Base-by-base conservation (phyloP, 192 early-diverging fungal genomes). In the Backusella circina region DNA sequence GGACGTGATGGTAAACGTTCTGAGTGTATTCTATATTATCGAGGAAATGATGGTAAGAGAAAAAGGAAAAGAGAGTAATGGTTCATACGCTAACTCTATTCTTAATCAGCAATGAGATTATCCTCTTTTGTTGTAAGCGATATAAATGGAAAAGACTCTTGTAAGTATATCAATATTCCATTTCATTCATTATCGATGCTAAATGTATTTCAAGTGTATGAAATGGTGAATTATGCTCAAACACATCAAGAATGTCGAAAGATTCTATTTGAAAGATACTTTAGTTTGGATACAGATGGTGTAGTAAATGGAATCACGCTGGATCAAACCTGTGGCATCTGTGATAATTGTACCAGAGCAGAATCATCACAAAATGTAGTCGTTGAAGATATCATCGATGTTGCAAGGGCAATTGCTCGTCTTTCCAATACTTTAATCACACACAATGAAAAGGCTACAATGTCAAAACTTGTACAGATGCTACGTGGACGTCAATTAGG, bases 11-110 rank as follows among this genome's bases (percentile, higher is more conserved):
- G 93, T 2, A 28, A 82, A 38, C 83, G 79, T 0, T 91, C 92
- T 0, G 89, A 92, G 30, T 94, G 93, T 65, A 80, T 92, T 10
- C 54, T 93, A 47, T 85, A 91, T 12, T 92, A 92, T 67, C 87
- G 90, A 1, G 81, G 86, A 2, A 73, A 82, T n/a, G 93, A 94
- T 83, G 88, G 80, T 82, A 82, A 70, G 8, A 2, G 15, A 16
- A 3, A 65, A 30, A 65, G 15, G 28, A 37, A 37, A 37, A n/a
- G n/a, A n/a, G n/a, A n/a, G n/a, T 7, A 30, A 35, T 67, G 2
- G 15, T 16, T 30, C 47, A 28, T 0, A 10, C 12, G 13, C n/a
- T 47, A n/a, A 47, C 21, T 15, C 39, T 35, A 70, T 23, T 1
- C 15, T 47, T 26, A 2, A 0, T 28, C 50, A 82, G 80, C 88